Base-by-base conservation (phyloP, 2,329 filamentous ascomycete genomes). In the Fusarium annulatum region DNA sequence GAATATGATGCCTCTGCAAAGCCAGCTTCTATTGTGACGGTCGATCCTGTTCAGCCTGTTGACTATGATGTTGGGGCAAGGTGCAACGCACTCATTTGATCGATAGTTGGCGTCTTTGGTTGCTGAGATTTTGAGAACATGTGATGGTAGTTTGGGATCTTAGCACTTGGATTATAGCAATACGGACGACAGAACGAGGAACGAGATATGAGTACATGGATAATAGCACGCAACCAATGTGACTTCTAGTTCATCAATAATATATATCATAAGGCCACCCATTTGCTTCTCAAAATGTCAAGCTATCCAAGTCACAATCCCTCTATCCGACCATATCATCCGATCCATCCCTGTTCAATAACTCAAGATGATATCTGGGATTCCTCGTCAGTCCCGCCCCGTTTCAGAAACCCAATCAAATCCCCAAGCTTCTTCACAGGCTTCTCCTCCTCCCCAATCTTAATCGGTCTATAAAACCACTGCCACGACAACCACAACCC, bases 401-500 rank as follows among this genome's bases (percentile, higher is more conserved):
- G 48, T 9, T 51, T 61, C 2, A 70, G 15, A 26, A 51, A 42
- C 6, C 26, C 33, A 26, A 53, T 21, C 28, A 70, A 18, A 1
- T 56, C 53, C 10, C 42, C 21, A 8, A 71, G 19, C 12, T 23
- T 51, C 11, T 53, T 64, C 11, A 10, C 42, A 19, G 41, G 10
- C 34, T 36, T 42, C 16, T 61, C 63, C 16, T 73, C 67, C 11
- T 71, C 71, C 1, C 71, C 71, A 42, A 73, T 69, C 46, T 23
- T 30, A 5, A 34, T 26, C 2, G 71, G 62, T 1, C 53, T 56
- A 9, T 48, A 64, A 6, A 45, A 33, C 26, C 41, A 30, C 61
- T 71, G 66, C 61, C 73, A 67, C 5, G 48, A 34, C 11, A 63
- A 68, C 80, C 80, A 81, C 10, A 71, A 1, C 0, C 51, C 57